Evolutionary conservation across 768 basidiomycete genomes (phyloP).

Genomic region (Suillus brevipes): DNA sequence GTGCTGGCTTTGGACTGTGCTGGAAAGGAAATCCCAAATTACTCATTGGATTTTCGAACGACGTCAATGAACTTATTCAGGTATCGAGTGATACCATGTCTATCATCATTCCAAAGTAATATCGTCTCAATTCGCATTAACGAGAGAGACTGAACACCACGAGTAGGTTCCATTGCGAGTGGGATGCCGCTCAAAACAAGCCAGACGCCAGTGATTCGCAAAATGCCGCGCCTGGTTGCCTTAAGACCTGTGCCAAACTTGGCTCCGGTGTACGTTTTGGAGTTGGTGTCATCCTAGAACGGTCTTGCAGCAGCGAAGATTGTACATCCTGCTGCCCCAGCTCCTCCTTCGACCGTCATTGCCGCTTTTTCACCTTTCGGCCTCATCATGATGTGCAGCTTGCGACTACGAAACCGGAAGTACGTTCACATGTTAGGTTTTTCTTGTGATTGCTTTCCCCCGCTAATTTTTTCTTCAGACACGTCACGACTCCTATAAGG

Average conservation of each 20-base stretch:
- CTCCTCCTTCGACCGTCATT: slow-evolving; percentile 68
- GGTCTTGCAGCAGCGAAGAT: slow-evolving; percentile 65
- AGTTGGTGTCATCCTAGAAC: slow-evolving; percentile 78
- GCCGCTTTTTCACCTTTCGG: slow-evolving; percentile 76
- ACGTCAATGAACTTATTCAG: slow-evolving; percentile 78
- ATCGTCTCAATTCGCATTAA: background rate
- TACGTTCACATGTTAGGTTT: slow-evolving; percentile 46
- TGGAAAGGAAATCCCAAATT: slow-evolving; percentile 79
- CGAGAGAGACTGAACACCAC: background rate
- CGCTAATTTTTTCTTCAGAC: slow-evolving; percentile 32
- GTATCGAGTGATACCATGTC: slow-evolving; percentile 77
- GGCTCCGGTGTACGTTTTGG: slow-evolving; percentile 86
- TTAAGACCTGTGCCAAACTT: slow-evolving; percentile 83
- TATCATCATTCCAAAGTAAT: slow-evolving; percentile 82
- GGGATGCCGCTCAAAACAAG: background rate
- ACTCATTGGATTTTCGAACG: slow-evolving; percentile 67
- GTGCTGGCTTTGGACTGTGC: slow-evolving; percentile 84
- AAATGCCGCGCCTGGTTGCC: slow-evolving; percentile 31
- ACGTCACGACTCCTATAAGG: slow-evolving; percentile 73
- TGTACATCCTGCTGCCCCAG: slow-evolving; percentile 71
- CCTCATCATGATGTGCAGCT: slow-evolving; percentile 79
- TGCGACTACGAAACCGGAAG: slow-evolving; percentile 42
- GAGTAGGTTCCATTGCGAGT: slow-evolving; percentile 2
- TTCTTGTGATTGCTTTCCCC: background rate
- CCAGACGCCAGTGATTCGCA: background rate